Percentiles rank a stretch among this genome's conserved stretches.
These are phyloP conservation scores for Hymenoscyphus repandus DNA, from an alignment of 2,329 filamentous ascomycete species.

Conservation along the genomic window DNA sequence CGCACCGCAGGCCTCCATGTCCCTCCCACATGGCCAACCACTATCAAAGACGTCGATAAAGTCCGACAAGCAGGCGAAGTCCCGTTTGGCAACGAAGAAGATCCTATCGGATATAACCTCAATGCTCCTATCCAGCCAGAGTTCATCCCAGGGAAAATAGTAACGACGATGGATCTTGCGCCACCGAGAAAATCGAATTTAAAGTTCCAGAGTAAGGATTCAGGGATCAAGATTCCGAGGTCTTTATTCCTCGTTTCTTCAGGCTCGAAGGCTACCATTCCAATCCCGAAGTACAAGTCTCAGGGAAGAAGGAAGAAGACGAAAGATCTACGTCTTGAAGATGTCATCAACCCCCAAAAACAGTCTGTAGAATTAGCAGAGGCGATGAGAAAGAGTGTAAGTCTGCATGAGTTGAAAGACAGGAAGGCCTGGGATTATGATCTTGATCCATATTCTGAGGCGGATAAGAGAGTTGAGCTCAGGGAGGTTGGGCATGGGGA, in stretches of 20 bases:
- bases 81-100: neutral
- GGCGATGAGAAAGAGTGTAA: constrained; percentile 26
- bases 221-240: constrained; percentile 21
- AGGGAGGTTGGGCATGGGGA: neutral
- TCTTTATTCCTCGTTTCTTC: constrained; percentile 18
- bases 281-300: neutral
- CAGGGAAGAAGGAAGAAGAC: neutral
- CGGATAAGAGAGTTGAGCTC: constrained; percentile 14
- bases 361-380: constrained; percentile 24
- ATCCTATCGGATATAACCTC: neutral
- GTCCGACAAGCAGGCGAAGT: too few relatives aligned
- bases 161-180: constrained; percentile 7
- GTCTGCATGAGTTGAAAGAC: constrained; percentile 21
- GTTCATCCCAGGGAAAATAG: constrained; percentile 1
- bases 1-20: constrained; percentile 40
- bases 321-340: neutral
- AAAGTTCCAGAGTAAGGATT: constrained; percentile 23
- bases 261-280: neutral
- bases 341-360: neutral
- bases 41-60: neutral
- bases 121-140: neutral
- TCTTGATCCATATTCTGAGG: constrained; percentile 15
- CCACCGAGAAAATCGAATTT: constrained; percentile 16
- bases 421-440: constrained; percentile 21
- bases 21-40: constrained; percentile 18